These are phyloP conservation scores for Penicillium steckii DNA, from an alignment of 495 filamentous ascomycete species.

Conservation along the genomic window DNA sequence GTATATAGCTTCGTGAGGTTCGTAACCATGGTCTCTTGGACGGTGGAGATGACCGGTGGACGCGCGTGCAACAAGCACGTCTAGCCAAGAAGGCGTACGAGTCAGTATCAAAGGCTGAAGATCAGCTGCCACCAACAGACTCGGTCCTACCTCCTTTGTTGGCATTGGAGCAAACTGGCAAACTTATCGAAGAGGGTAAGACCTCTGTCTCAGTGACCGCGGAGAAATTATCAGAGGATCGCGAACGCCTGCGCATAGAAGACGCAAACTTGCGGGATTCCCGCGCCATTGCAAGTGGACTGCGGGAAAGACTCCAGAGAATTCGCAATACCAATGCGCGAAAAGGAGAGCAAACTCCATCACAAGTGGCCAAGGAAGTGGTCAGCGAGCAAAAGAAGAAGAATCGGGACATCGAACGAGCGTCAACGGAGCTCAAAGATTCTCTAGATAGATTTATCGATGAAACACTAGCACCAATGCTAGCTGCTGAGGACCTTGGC, in stretches of 20 bases:
- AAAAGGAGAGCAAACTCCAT: constrained; percentile 54
- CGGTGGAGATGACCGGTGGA: constrained; percentile 35
- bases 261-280: constrained; percentile 61
- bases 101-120: constrained; percentile 55
- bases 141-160: constrained; percentile 71
- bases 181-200: constrained; percentile 62
- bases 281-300: constrained; percentile 45
- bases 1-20: constrained; percentile 41
- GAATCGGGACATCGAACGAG: constrained; percentile 52
- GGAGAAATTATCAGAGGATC: constrained; percentile 50
- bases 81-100: constrained; percentile 64
- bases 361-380: constrained; percentile 59
- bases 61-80: constrained; percentile 52
- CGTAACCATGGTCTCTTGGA: constrained; percentile 43
- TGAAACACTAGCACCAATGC: constrained; percentile 70
- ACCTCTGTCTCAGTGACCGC: constrained; percentile 55
- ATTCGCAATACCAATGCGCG: constrained; percentile 53
- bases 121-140: constrained; percentile 60
- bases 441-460: constrained; percentile 72
- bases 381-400: constrained; percentile 57
- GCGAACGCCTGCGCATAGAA: constrained; percentile 57
- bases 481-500: constrained; percentile 83
- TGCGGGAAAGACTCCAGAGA: constrained; percentile 58
- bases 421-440: constrained; percentile 56
- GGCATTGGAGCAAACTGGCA: constrained; percentile 62